Evolutionary conservation across 2,329 filamentous ascomycete species (phyloP).

Genomic region (Pezicula radicicola): DNA sequence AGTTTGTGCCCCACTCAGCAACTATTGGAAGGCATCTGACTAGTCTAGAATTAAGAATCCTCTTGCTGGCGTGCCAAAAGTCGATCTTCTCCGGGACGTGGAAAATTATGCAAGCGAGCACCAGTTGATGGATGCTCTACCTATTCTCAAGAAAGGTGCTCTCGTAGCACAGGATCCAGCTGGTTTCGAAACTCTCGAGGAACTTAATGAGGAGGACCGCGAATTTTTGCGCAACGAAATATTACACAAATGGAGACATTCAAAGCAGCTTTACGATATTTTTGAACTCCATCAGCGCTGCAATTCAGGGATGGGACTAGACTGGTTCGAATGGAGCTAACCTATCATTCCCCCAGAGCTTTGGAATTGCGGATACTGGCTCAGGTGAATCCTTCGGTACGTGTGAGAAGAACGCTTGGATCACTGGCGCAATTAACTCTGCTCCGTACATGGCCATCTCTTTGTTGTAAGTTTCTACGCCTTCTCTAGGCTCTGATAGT

Average conservation of each 20-base stretch:
- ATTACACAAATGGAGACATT: conserved; percentile 65
- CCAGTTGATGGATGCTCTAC: conserved; percentile 54
- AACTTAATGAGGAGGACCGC: conserved; percentile 58
- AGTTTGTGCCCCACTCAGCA: not conserved
- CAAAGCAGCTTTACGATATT: conserved; percentile 60
- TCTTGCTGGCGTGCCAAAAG: conserved; percentile 50
- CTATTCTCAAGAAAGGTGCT: conserved; percentile 64
- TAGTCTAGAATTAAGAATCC: conserved; percentile 48
- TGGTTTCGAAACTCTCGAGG: conserved; percentile 58
- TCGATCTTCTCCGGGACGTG: conserved; percentile 49
- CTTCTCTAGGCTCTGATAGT: not conserved
- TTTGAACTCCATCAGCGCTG: conserved; percentile 65
- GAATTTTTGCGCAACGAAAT: conserved; percentile 57
- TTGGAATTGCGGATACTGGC: conserved; percentile 29
- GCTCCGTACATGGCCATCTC: conserved; percentile 47
- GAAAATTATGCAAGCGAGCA: conserved; percentile 60
- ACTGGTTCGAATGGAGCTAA: conserved; percentile 39
- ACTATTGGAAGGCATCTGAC: not conserved
- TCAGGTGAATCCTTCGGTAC: conserved; percentile 2
- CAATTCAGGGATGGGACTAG: conserved; percentile 46
- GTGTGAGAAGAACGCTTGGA: conserved; percentile 32
- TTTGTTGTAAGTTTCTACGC: conserved; percentile 24
- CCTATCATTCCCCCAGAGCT: conserved; percentile 32
- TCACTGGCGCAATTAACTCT: conserved; percentile 56
- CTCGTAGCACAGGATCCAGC: conserved; percentile 70